phyloP scores from a whole-genome alignment of 495 filamentous ascomycete genomes.

The Annulohypoxylon stygium region DNA sequence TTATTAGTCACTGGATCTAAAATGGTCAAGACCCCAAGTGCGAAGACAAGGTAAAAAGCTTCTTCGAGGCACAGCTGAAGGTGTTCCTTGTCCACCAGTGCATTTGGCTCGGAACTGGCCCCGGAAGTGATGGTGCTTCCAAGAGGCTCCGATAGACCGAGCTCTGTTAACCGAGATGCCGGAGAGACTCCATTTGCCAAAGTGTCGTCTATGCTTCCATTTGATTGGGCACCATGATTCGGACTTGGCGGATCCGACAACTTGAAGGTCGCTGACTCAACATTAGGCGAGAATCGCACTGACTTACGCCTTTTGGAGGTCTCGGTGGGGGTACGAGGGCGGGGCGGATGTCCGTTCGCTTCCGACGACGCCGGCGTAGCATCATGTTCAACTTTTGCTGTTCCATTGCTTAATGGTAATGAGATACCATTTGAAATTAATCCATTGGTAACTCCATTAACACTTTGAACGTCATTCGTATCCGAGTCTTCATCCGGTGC shows the following conservation, averaged over 20 bases:
- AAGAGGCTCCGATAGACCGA: slow-evolving; percentile 23
- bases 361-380: not conserved
- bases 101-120: slow-evolving; percentile 14
- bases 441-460: not conserved
- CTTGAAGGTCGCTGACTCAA: slow-evolving; percentile 68
- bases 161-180: slow-evolving; percentile 35
- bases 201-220: slow-evolving; percentile 31
- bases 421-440: slow-evolving; percentile 1
- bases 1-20: slow-evolving; percentile 65
- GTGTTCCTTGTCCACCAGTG: slow-evolving; percentile 83
- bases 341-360: slow-evolving; percentile 23
- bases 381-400: not conserved
- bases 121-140: slow-evolving; percentile 1
- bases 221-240: slow-evolving; percentile 28
- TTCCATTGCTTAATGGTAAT: not conserved
- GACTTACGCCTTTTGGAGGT: slow-evolving; percentile 64
- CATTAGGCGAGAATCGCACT: slow-evolving; percentile 73
- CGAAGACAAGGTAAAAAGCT: slow-evolving; percentile 90
- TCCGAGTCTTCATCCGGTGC: not conserved
- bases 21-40: slow-evolving; percentile 80
- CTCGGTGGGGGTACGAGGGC: slow-evolving; percentile 23
- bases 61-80: slow-evolving; percentile 92
- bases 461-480: not conserved
- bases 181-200: slow-evolving; percentile 29
- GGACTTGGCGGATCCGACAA: slow-evolving; percentile 62